A percentile compares a stretch with the other conserved stretches of the same genome.
phyloP scores from a whole-genome alignment of 768 basidiomycete genomes.

The Hygrocybe punicea region DNA sequence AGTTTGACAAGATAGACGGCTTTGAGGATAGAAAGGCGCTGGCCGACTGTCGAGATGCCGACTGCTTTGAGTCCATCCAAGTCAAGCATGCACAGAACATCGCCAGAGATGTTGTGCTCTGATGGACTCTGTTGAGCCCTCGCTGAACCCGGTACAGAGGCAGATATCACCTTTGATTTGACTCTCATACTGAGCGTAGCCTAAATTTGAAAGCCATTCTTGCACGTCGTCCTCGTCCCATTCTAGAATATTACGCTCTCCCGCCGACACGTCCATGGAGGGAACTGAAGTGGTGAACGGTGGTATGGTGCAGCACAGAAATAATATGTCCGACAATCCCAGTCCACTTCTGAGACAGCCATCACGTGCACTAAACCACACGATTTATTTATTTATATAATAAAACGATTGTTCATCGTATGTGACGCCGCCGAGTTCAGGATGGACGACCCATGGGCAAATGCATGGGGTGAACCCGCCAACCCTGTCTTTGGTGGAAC shows the following conservation, averaged over 20 bases:
- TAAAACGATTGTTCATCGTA: too few relatives aligned
- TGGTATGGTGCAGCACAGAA: not conserved
- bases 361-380: too few relatives aligned
- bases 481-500: conserved; percentile 17
- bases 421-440: too few relatives aligned
- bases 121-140: conserved; percentile 6
- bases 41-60: conserved; percentile 87
- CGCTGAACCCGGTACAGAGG: conserved; percentile 11
- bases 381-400: too few relatives aligned
- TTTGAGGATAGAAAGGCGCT: conserved; percentile 87
- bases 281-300: not conserved
- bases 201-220: conserved; percentile 69
- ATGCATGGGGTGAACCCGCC: conserved; percentile 58
- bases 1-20: conserved; percentile 88
- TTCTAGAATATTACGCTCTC: conserved; percentile 46
- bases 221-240: conserved; percentile 82
- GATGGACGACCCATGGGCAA: conserved; percentile 79
- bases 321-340: too few relatives aligned
- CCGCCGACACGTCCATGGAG: conserved; percentile 36
- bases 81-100: conserved; percentile 80
- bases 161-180: conserved; percentile 65
- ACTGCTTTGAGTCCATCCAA: conserved; percentile 81
- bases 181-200: conserved; percentile 80
- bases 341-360: too few relatives aligned
- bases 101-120: conserved; percentile 94